phyloP scores from a whole-genome alignment of 345 rosid species.

The Draba incana region DNA sequence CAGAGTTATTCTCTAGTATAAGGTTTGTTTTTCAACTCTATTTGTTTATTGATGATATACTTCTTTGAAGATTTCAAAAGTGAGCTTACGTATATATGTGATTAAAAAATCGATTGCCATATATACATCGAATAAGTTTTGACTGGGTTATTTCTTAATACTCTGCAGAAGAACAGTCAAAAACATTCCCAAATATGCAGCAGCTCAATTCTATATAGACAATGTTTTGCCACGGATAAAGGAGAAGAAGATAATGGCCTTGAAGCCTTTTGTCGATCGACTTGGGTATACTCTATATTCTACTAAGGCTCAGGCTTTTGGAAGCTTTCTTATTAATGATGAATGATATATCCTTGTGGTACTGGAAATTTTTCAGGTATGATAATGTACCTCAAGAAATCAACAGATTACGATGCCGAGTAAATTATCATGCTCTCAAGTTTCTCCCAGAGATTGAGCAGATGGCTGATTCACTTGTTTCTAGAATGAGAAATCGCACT shows the following conservation, averaged over 20 bases:
- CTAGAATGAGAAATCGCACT: constrained; percentile 96
- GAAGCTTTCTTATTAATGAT: constrained; percentile 6
- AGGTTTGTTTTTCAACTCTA: constrained; percentile 53
- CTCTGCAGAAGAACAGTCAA: constrained; percentile 89
- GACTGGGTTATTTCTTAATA: constrained; percentile 19
- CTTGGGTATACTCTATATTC: constrained; percentile 70
- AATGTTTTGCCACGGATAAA: constrained; percentile 96
- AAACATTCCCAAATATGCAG: constrained; percentile 98
- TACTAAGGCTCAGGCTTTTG: constrained; percentile 4
- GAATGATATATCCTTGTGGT: constrained; percentile 26
- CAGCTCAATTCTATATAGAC: constrained; percentile 97
- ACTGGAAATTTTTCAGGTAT: constrained; percentile 58
- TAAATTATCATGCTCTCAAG: constrained; percentile 97
- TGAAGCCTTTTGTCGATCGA: constrained; percentile 99
- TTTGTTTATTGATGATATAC: neutral
- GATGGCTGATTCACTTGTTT: constrained; percentile 87
- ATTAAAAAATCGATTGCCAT: neutral
- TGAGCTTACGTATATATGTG: constrained; percentile 26
- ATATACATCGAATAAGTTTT: constrained; percentile 17
- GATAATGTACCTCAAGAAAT: constrained; percentile 98
- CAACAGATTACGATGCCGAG: constrained; percentile 98
- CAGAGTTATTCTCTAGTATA: constrained; percentile 90
- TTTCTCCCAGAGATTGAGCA: constrained; percentile 91
- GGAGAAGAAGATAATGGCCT: constrained; percentile 99
- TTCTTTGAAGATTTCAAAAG: constrained; percentile 11